Evolutionary conservation across 352 stramenopile species (phyloP), one percentile per base, ranked within the genome.

Genomic region (Phytopythium montanum): DNA sequence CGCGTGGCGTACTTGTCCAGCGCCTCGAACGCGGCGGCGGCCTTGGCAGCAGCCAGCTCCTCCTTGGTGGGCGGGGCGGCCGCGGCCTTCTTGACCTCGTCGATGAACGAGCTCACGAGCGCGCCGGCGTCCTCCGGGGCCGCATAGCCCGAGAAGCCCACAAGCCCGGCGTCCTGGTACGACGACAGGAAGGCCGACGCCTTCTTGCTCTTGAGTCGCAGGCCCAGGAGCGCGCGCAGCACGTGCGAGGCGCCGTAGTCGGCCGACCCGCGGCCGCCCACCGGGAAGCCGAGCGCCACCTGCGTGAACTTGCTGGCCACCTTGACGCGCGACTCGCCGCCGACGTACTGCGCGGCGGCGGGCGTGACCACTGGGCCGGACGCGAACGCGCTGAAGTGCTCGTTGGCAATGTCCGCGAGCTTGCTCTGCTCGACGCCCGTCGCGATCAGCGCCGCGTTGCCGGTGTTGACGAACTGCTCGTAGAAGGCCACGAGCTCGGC

Each of bases 41-140:
- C 87, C 81, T 93, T 90, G 64, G 86, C 86, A 8, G 76, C 80
- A 54, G 75, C 77, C 56, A 95, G 73, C 62, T 93, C 86, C 26
- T 90, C 81, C 36, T 76, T 74, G 55, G 79, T 85, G 33, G 85
- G 72, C 14, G 81, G 69, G 12, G 69, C 69, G 28, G 71, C 70
- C 25, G 86, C 86, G 12, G 76, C 67, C 68, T 81, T 89, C 76
- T 94, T 92, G 53, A 95, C 73, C 70, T 90, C 79, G 18, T 75
- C 69, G 25, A 75, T 68, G 62, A 95, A 92, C 56, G 68, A 78
- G 64, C 87, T 73, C 5, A 92, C 74, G 45, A 95, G 76, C 12
- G 72, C 70, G 21, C 81, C 76, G 45, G 82, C 73, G 38, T 93
- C 66, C 39, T 66, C 75, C n/a, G 62, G 70, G 5, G 68, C 63